Evolutionary conservation across 2,329 filamentous ascomycete genomes (phyloP).

Genomic region (Cyanodermella asteris): DNA sequence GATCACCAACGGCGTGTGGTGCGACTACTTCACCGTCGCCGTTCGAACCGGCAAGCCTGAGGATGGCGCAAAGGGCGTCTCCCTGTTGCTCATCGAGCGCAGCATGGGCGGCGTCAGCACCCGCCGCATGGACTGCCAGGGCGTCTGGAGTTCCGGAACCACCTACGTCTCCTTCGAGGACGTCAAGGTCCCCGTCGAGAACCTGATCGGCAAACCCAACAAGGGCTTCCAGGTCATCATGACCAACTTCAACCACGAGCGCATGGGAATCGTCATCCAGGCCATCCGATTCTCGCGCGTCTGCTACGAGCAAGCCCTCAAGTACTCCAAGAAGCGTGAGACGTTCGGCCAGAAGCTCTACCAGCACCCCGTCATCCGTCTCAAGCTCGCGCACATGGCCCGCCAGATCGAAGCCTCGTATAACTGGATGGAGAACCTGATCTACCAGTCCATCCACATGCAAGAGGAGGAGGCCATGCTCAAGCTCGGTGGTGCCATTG

Average conservation of each 20-base stretch:
- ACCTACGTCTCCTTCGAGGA: slow-evolving; percentile 98
- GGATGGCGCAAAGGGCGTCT: slow-evolving; percentile 78
- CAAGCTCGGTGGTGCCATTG: slow-evolving; percentile 83
- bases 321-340: slow-evolving; percentile 89
- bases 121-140: slow-evolving; percentile 93
- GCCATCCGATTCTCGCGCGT: slow-evolving; percentile 86
- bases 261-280: slow-evolving; percentile 96
- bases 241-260: slow-evolving; percentile 99
- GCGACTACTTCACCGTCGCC: slow-evolving; percentile 92
- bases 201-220: slow-evolving; percentile 93
- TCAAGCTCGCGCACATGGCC: slow-evolving; percentile 97
- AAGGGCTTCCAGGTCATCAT: slow-evolving; percentile 97
- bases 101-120: slow-evolving; percentile 67
- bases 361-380: slow-evolving; percentile 87
- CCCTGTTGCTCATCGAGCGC: slow-evolving; percentile 79
- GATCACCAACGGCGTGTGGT: slow-evolving; percentile 97
- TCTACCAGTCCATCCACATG: slow-evolving; percentile 88
- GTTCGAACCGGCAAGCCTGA: slow-evolving; percentile 67
- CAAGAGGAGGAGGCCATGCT: slow-evolving; percentile 88
- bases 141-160: slow-evolving; percentile 84
- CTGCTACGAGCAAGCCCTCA: slow-evolving; percentile 89
- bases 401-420: slow-evolving; percentile 94
- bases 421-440: slow-evolving; percentile 86
- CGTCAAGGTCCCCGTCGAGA: slow-evolving; percentile 98
- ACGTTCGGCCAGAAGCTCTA: slow-evolving; percentile 95